Evolutionary conservation across 2,329 filamentous ascomycete genomes (phyloP), one percentile per base, ranked within the genome.

Genomic region (Aspergillus pseudonomiae): DNA sequence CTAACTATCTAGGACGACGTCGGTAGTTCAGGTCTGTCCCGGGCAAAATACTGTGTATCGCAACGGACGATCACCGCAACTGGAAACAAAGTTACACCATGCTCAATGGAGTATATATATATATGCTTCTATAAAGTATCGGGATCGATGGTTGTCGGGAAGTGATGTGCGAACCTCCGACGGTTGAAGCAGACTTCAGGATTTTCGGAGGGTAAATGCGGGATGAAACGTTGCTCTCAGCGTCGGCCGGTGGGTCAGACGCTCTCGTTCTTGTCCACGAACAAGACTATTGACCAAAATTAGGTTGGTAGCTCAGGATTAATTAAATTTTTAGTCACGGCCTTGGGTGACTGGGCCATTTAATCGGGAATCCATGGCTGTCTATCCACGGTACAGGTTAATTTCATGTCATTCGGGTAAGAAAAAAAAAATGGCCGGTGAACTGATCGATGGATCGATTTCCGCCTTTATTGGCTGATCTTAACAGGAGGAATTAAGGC

Each of bases 201-300:
- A 55, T 16, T 55, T 39, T 39, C n/a, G n/a, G 52, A 39, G 32
- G 11, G 32, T 24, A 32, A 52, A 52, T 59, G 57, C 32, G 57
- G 45, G 57, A 59, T 59, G 57, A 52, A 59, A 59, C 45, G 43
- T 28, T 48, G 43, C 43, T 39, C 24, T 26, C 30, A 36, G 26
- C n/a, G 26, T 55, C 26, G 12, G n/a, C 28, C 28, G 14, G 52
- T 55, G 52, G 52, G 52, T 55, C 52, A 21, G 52, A 30, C 48
- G 19, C 28, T 30, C 21, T 32, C 32, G 3, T 46, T 34, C 36
- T 41, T 32, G 6, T 14, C 19, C 19, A 48, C 21, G 43, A 48
- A 12, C 36, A 41, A 41, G 26, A 53, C n/a, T 36, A 54, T 54
- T 24, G 52, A 39, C 14, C 52, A 34, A 55, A 55, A 55, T 55